These are phyloP conservation scores for Ascochyta pisi DNA, from an alignment of 2,329 filamentous ascomycete species.

Conservation along the genomic window DNA sequence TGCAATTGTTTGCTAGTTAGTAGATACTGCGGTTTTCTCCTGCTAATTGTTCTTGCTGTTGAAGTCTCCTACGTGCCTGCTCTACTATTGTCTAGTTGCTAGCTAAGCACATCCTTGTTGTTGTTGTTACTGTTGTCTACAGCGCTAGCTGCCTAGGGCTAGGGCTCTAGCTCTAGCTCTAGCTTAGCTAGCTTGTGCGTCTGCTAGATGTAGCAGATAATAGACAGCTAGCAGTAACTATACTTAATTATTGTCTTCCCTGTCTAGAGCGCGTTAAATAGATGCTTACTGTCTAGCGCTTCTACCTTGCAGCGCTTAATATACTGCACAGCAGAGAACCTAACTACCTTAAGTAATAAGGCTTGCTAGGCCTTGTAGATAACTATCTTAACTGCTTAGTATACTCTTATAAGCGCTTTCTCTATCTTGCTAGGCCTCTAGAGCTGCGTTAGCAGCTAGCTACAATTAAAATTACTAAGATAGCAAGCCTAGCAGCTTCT, in stretches of 20 bases:
- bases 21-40: too few species aligned
- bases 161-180: too few species aligned
- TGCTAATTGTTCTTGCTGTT: too few species aligned
- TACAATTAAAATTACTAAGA: not conserved
- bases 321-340: conserved; percentile 2
- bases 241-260: conserved; percentile 2
- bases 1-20: too few species aligned
- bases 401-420: not conserved
- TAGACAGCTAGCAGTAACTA: not conserved
- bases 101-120: too few species aligned
- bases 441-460: not conserved
- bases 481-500: not conserved
- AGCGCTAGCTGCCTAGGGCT: too few species aligned
- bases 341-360: not conserved
- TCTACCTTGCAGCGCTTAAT: conserved; percentile 9
- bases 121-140: too few species aligned
- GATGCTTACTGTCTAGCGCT: conserved; percentile 21
- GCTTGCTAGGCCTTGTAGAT: conserved; percentile 1
- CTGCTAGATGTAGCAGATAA: not conserved
- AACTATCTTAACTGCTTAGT: conserved; percentile 1
- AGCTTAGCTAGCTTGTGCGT: not conserved
- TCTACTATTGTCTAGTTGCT: too few species aligned
- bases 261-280: conserved; percentile 3
- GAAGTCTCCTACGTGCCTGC: too few species aligned
- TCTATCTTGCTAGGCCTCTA: not conserved